Evolutionary conservation across 345 rosid genomes (phyloP), one percentile per base, ranked within the genome.

Genomic region (Lepidium aucheri): DNA sequence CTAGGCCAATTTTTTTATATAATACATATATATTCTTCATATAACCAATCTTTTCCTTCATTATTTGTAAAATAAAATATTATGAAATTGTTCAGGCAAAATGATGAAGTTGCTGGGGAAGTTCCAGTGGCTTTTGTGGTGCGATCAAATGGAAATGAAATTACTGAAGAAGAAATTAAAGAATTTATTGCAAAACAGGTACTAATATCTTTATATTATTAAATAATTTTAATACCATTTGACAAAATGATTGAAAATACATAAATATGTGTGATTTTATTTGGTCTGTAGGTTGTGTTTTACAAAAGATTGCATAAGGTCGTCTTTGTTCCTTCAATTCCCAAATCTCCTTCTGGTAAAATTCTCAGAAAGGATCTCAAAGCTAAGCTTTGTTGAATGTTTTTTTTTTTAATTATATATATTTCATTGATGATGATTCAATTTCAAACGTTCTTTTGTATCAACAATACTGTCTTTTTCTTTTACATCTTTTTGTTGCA

Each of bases 91-190:
- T 53, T 50, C 13, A 66, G 96, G 56, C 91, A 85, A 85, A 77
- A 74, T 12, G 98, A 92, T 54, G 96, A 89, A 74, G 91, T 63
- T 16, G 96, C 96, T 0, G 98, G 98, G 4, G 96, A 89, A 77
- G 93, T 92, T 43, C 95, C 96, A 0, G 96, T 92, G 17, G 98
- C 98, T 4, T 92, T 87, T 47, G 98, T 92, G 50, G 96, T 92
- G 32, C 75, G 75, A 34, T 78, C 95, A 10, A 77, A 79, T 30
- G 96, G 84, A 4, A 66, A 71, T 16, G 79, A 84, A 8, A 79
- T 87, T 16, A 76, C 79, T 0, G 98, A 89, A 74, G 87, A 85
- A 18, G 83, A 78, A 1, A 69, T 89, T 0, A 92, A 89, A 78
- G 90, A 89, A 43, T 83, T 75, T 78, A 75, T 92, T 10, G 73